Evolutionary conservation across 169 alveolate species (phyloP), one percentile per base, ranked within the genome.

Genomic region (Plasmodium blacklocki): DNA sequence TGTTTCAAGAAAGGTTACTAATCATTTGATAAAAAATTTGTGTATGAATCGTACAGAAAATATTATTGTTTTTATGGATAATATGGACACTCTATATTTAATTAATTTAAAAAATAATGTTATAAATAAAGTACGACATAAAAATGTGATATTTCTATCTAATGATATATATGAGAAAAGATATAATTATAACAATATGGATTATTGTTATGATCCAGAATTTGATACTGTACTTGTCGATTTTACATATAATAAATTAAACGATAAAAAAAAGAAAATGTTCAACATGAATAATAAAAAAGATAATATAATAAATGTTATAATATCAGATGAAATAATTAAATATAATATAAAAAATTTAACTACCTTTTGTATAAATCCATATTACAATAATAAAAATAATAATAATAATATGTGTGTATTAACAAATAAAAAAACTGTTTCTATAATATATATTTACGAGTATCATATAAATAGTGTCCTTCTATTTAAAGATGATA

Each of bases 351-450:
- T 80, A 47, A 80, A 80, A 67, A 26, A 39, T 7, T 56, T 80
- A 67, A 80, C 67, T 11, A 32, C 64, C n/a, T 52, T 72, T 50
- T 21, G 67, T 29, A 80, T 80, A 54, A 80, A 80, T 18, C 90
- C 90, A 15, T 45, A 54, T 54, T 80, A 52, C 58, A 73, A 80
- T 23, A 70, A 67, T 60, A 47, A 80, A 21, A 59, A 80, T 0
- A 80, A 80, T 68, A 80, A 72, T 63, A 80, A 80, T 68, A 80
- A 72, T 63, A 52, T 80, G 9, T 80, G 90, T 21, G 50, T 63
- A 19, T 72, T 80, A 26, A 54, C 90, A 15, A 32, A 72, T 14
- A 68, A 49, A 43, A 80, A 67, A 21, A 54, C 47, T 8, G 90
- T 80, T 23, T 80, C 90, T 3, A 11, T 80, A 67, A 47, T 80